Evolutionary conservation across 2,329 filamentous ascomycete species (phyloP).

Genomic region (Colletotrichum eleusines): DNA sequence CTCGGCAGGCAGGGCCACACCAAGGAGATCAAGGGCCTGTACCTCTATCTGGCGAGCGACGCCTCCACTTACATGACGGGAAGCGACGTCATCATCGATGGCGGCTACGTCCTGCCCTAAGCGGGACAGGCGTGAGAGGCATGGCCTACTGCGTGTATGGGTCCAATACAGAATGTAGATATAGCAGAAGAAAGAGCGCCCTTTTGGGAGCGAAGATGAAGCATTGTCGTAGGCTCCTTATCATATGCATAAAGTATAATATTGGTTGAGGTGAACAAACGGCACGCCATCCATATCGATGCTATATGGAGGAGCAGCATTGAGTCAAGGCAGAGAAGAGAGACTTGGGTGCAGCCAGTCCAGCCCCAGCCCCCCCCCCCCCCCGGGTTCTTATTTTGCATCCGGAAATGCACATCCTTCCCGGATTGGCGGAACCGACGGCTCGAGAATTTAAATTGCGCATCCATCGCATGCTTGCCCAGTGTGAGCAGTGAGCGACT

Average conservation of each 20-base stretch:
- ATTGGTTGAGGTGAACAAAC: background rate
- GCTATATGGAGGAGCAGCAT: background rate
- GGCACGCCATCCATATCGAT: background rate
- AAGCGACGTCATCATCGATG: conserved; percentile 61
- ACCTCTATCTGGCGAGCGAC: conserved; percentile 65
- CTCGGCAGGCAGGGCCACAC: conserved; percentile 70
- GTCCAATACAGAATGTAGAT: background rate
- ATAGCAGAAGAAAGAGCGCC: background rate
- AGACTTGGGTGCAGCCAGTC: background rate
- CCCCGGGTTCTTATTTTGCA: background rate
- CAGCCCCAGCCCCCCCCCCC: background rate
- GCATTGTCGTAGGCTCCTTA: background rate
- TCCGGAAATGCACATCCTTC: background rate
- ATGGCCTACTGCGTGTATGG: background rate
- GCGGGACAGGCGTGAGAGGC: background rate
- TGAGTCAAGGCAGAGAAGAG: background rate
- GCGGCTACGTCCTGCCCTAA: conserved; percentile 47
- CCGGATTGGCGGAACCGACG: background rate
- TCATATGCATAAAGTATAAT: background rate
- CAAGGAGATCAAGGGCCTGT: conserved; percentile 73
- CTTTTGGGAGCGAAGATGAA: background rate
- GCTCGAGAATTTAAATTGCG: background rate
- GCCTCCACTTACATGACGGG: conserved; percentile 64
- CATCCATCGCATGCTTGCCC: background rate
- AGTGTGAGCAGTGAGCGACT: background rate